A percentile compares a stretch with the other conserved stretches of the same genome.
Evolutionary conservation across 352 stramenopile species (phyloP).

Genomic region (Phytopythium kandeliae): DNA sequence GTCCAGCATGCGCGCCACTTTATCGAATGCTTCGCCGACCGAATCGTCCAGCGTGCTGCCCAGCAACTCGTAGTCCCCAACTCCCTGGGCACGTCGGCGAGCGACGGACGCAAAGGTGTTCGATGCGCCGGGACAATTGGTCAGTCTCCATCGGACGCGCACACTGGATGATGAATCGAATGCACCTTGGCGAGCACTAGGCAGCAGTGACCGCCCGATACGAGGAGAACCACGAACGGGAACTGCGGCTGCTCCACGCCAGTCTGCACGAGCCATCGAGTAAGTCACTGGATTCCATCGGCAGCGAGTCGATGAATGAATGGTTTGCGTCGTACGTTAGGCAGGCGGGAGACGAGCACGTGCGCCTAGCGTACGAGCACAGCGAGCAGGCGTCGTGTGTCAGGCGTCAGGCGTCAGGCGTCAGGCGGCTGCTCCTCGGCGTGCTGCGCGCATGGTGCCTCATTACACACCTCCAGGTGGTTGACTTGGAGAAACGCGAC

Average conservation of each 20-base stretch:
- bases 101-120: too few species aligned
- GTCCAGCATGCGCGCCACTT: conserved; percentile 94
- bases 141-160: too few species aligned
- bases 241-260: conserved; percentile 69
- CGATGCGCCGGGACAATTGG: too few species aligned
- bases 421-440: too few species aligned
- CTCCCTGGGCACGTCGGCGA: conserved; percentile 34
- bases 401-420: too few species aligned
- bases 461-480: conserved; percentile 94
- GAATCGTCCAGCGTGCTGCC: conserved; percentile 98
- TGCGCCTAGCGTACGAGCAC: conserved; percentile 68
- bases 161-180: too few species aligned
- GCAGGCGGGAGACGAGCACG: conserved; percentile 92
- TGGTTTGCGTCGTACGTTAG: conserved; percentile 27
- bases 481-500: conserved; percentile 96
- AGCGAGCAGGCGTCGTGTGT: neutral
- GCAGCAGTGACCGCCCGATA: conserved; percentile 98
- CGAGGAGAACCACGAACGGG: conserved; percentile 96
- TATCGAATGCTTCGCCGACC: conserved; percentile 98
- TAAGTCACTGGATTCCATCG: neutral
- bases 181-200: conserved; percentile 88
- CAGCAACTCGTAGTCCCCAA: conserved; percentile 92
- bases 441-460: too few species aligned
- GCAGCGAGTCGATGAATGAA: neutral
- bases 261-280: conserved; percentile 16